These are phyloP conservation scores for Spinellus fusiger DNA, from an alignment of 192 early-diverging fungal genomes.

Conservation along the genomic window DNA sequence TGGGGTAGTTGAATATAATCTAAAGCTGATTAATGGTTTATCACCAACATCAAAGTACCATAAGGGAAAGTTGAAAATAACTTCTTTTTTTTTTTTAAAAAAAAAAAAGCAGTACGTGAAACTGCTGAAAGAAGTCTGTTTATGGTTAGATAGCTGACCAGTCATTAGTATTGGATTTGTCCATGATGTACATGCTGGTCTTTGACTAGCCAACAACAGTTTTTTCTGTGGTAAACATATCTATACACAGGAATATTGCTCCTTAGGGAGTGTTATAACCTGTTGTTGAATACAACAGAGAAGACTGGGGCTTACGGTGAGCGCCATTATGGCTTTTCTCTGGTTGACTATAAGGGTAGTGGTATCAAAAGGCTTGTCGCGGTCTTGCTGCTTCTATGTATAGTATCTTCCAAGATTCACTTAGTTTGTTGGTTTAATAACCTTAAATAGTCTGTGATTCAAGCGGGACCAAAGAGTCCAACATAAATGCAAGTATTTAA, in stretches of 20 bases:
- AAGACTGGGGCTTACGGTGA: slow-evolving; percentile 53
- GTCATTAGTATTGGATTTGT: slow-evolving; percentile 39
- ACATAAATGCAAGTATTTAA: neutral
- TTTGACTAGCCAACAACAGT: slow-evolving; percentile 51
- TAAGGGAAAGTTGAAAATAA: slow-evolving; percentile 84
- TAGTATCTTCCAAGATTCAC: slow-evolving; percentile 7
- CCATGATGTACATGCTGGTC: slow-evolving; percentile 42
- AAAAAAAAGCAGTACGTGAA: slow-evolving; percentile 80
- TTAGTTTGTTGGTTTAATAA: slow-evolving; percentile 60
- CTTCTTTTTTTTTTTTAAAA: slow-evolving; percentile 81
- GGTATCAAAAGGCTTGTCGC: neutral
- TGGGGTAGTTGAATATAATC: slow-evolving; percentile 73
- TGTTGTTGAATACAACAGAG: slow-evolving; percentile 38
- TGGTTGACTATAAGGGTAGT: slow-evolving; percentile 2
- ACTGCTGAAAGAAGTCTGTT: slow-evolving; percentile 76
- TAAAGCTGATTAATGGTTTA: slow-evolving; percentile 80
- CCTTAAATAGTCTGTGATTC: slow-evolving; percentile 71
- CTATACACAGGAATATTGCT: slow-evolving; percentile 44
- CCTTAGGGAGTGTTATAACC: slow-evolving; percentile 52
- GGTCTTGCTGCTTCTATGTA: slow-evolving; percentile 6
- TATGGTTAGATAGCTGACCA: slow-evolving; percentile 48
- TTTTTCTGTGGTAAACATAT: slow-evolving; percentile 47
- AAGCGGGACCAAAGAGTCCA: neutral
- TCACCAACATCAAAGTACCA: slow-evolving; percentile 59
- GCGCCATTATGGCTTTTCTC: slow-evolving; percentile 26